Conservation (phyloP, 2,329 filamentous ascomycete species). For the Massarina eburnea region DNA sequence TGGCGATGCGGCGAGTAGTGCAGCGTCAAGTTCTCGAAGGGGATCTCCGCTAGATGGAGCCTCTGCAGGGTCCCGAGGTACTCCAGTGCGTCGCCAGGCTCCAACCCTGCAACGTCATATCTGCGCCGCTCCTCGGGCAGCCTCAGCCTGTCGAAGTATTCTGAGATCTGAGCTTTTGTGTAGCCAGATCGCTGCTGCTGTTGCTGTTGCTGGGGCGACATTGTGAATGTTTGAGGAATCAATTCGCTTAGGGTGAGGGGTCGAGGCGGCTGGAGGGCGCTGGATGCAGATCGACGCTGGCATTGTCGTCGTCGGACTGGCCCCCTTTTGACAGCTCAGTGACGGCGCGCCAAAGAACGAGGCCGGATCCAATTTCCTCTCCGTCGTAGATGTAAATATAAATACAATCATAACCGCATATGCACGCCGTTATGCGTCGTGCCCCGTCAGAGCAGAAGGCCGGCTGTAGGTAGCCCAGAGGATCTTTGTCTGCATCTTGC, state of each 20-base stretch:
- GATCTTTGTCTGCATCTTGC: conserved; percentile 23
- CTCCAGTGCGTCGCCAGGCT: conserved; percentile 22
- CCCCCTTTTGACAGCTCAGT: no score
- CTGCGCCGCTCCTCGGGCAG: conserved; percentile 26
- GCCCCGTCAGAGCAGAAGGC: conserved; percentile 28
- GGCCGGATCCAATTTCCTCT: no score
- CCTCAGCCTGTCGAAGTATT: conserved; percentile 41
- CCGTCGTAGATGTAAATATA: no score
- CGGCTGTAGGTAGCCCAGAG: conserved; percentile 21
- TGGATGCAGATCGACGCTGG: background rate
- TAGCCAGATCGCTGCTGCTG: conserved; percentile 20
- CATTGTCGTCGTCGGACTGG: no score
- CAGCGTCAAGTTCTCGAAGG: conserved; percentile 60
- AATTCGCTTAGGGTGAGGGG: conserved; percentile 5
- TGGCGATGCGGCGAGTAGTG: conserved; percentile 47
- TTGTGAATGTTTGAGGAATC: conserved; percentile 12
- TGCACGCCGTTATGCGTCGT: conserved; percentile 22
- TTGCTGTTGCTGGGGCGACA: conserved; percentile 21
- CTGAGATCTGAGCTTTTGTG: conserved; percentile 28
- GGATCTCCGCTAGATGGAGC: conserved; percentile 51
- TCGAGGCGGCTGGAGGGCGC: background rate
- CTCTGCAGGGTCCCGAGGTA: conserved; percentile 37
- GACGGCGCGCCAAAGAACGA: no score
- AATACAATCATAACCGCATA: background rate
- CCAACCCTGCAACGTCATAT: conserved; percentile 25